Base-by-base conservation (phyloP, 805 yeast species). In the Candida wancherniae region DNA sequence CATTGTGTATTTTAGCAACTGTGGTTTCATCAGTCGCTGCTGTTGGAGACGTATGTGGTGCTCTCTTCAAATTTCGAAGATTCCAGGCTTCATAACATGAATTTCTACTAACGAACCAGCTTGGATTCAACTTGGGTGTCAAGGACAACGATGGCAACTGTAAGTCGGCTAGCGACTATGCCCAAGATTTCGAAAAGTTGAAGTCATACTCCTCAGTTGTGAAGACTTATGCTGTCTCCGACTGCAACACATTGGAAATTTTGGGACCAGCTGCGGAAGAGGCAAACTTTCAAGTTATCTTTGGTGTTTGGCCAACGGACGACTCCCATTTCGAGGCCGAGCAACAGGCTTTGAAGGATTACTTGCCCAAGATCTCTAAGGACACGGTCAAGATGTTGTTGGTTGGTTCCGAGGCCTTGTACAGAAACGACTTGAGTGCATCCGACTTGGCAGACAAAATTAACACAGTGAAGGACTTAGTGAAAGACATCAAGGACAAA, bases 281-380 rank as follows among this genome's bases (percentile, higher is more conserved):
- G 36, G 79, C 77, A 44, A 85, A 87, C 36, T 83, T 87, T 73
- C 70, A 76, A 48, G 57, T 84, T 26, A 75, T 85, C 58, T 66
- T 85, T 25, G 97, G 97, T 58, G 73, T 90, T 47, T 90, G 97
- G 97, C 97, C 97, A 58, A 85, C 72, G 32, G 95, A 86, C 53
- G 85, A 78, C 31, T 58, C 79, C 31, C 94, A 85, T 60, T 88
- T 73, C 56, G 62, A 58, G 26, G 78, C 71, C 9, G 97, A 90
- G 67, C 73, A 83, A 58, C 55, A 55, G 16, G 95, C 96, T 27
- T 71, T 90, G 48, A 49, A 65, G 44, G 35, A 63, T 9, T 83
- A 81, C 61, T 74, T 90, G 58, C 95, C 96, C 49, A 63, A 50
- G 19, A 69, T 87, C 41, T 78, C 84, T 33, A 71, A 74, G 39